Conservation (phyloP, 169 alveolate genomes). For the Plasmodium gaboni region DNA sequence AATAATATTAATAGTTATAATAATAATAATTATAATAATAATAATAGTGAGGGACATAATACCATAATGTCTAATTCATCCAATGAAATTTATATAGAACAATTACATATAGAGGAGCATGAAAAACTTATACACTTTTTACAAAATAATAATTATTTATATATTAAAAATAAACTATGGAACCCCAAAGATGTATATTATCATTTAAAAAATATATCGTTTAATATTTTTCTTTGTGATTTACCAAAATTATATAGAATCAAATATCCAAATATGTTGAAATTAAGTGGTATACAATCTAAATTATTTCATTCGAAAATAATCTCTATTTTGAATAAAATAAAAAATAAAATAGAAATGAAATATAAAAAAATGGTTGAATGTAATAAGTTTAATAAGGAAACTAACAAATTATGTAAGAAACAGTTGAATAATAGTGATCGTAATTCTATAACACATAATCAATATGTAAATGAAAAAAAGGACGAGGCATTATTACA, state of each 20-base stretch:
- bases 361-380: constrained; percentile 1
- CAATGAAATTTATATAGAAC: background rate
- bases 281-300: constrained; percentile 25
- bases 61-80: background rate
- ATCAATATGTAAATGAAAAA: background rate
- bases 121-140: constrained; percentile 13
- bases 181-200: constrained; percentile 22
- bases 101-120: constrained; percentile 6
- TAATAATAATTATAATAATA: no score
- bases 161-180: constrained; percentile 72
- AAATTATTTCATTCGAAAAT: constrained; percentile 41
- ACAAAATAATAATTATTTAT: constrained; percentile 36
- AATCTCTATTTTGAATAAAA: constrained; percentile 20
- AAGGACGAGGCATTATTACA: constrained; percentile 11
- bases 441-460: no score
- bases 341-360: constrained; percentile 5
- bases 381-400: background rate
- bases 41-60: background rate
- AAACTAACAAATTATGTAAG: background rate
- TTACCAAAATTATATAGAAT: constrained; percentile 41
- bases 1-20: background rate
- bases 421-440: no score
- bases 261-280: constrained; percentile 47
- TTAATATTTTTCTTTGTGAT: constrained; percentile 66
- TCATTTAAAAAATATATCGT: constrained; percentile 9